A percentile compares a stretch with the other conserved stretches of the same genome.
Evolutionary conservation across 805 yeast species (phyloP).

Genomic region (Pichia heedii): DNA sequence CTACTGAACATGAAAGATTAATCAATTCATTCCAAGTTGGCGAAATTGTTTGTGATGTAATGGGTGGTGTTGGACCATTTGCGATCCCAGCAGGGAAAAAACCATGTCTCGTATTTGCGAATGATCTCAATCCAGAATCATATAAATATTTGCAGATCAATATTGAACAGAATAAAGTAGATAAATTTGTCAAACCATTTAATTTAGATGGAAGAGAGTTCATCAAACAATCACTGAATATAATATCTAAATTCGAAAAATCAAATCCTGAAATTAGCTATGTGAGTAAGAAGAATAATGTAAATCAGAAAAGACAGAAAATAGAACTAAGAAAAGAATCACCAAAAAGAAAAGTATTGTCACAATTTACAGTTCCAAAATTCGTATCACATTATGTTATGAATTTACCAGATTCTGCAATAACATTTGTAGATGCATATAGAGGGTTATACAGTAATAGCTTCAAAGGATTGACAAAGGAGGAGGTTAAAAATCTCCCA

Average conservation of each 20-base stretch:
- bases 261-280: constrained; percentile 30
- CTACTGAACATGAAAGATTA: constrained; percentile 85
- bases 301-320: constrained; percentile 16
- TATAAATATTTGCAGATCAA: constrained; percentile 62
- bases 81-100: constrained; percentile 93
- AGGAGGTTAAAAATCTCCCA: constrained; percentile 29
- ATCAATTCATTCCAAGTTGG: constrained; percentile 50
- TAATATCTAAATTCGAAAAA: constrained; percentile 40
- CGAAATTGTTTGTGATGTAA: constrained; percentile 83
- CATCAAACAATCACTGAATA: constrained; percentile 49
- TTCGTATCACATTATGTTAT: constrained; percentile 70
- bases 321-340: constrained; percentile 4
- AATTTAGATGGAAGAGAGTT: constrained; percentile 81
- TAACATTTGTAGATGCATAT: constrained; percentile 70
- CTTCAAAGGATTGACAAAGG: constrained; percentile 28
- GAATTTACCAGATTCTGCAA: constrained; percentile 93
- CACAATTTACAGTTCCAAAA: constrained; percentile 37
- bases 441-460: constrained; percentile 54
- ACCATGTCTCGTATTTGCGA: constrained; percentile 72
- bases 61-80: constrained; percentile 99
- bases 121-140: constrained; percentile 88
- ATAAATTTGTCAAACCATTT: constrained; percentile 46
- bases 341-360: constrained; percentile 21
- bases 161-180: constrained; percentile 54
- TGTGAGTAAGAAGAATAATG: constrained; percentile 25